phyloP scores from a whole-genome alignment of 1,139 yeast genomes.

The Geotrichum fermentans region DNA sequence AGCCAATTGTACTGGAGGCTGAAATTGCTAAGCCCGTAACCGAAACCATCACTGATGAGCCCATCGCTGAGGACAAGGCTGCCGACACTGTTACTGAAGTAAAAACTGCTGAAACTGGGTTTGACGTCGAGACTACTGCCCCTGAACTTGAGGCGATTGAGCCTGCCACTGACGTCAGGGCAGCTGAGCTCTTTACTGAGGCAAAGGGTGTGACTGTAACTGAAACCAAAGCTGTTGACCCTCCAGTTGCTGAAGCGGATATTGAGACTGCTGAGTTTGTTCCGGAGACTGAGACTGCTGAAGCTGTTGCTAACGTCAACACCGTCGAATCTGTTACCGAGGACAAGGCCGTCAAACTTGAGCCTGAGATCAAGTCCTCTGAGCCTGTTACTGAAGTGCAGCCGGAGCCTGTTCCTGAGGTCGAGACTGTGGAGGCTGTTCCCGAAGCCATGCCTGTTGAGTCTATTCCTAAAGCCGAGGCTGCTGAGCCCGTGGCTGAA shows the following conservation, averaged over 20 bases:
- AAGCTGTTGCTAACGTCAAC: not conserved
- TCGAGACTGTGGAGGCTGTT: too few relatives aligned
- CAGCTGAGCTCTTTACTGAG: not conserved
- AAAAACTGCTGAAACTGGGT: not conserved
- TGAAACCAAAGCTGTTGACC: not conserved
- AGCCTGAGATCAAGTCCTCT: not conserved
- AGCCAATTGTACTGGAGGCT: not conserved
- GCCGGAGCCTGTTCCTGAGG: too few relatives aligned
- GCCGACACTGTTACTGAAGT: not conserved
- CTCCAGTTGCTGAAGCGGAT: not conserved
- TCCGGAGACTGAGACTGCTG: not conserved
- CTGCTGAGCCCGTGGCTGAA: too few relatives aligned
- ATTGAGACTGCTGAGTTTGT: too few relatives aligned
- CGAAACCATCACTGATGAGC: not conserved
- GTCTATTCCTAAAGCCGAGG: too few relatives aligned
- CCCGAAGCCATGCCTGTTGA: too few relatives aligned
- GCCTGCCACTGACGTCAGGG: not conserved
- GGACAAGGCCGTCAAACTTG: too few relatives aligned
- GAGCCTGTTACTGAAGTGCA: not conserved
- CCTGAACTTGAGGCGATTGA: too few relatives aligned
- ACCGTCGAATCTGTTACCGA: too few relatives aligned
- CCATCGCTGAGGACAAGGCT: not conserved
- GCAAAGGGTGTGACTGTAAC: not conserved
- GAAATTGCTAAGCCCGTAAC: not conserved
- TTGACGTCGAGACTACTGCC: too few relatives aligned